Evolutionary conservation across 2,329 filamentous ascomycete genomes (phyloP), one percentile per base, ranked within the genome.

Genomic region (Penicillium sp.): DNA sequence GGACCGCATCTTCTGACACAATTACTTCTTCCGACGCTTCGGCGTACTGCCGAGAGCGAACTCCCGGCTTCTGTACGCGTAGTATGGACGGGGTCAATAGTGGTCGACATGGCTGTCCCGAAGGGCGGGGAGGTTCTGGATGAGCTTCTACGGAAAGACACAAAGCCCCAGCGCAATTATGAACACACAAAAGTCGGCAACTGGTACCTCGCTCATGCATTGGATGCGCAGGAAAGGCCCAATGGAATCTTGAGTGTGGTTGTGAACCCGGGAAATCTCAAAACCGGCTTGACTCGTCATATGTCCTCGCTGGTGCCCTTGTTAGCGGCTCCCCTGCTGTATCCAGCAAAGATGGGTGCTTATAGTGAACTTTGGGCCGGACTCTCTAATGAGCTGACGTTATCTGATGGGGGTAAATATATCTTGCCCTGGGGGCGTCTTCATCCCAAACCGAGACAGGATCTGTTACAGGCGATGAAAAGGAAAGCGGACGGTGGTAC

Each of bases 1-100:
- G 74, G 66, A 0, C 71, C 68, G 0, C 69, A 68, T 47, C 61
- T 76, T 2, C 64, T 76, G 39, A 72, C 72, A 0, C 63, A 70
- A 45, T 52, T 73, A 0, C 61, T 76, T 1, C 59, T 66, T 0
- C 72, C 74, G 0, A 21, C 65, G 1, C 42, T 57, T 4, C 34
- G 29, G 7, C 12, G 6, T 2, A 48, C 57, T 0, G 46, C 52
- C n/a, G 6, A 8, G 18, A 24, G 2, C 4, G 29, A 23, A 7
- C 5, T 45, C 3, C 28, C 49, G 1, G 52, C 44, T 0, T 47
- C 47, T 10, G 57, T 56, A 3, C 49, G 54, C 5, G 45, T 59
- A 6, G 47, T 53, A 6, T 59, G 54, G 54, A 48, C 47, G n/a
- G 45, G 29, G 2, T 51, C 46, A 7, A 47, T 55, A 21, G 34